Evolutionary conservation across 441 rosid genomes (phyloP).

Genomic region (Caryocar brasiliense): DNA sequence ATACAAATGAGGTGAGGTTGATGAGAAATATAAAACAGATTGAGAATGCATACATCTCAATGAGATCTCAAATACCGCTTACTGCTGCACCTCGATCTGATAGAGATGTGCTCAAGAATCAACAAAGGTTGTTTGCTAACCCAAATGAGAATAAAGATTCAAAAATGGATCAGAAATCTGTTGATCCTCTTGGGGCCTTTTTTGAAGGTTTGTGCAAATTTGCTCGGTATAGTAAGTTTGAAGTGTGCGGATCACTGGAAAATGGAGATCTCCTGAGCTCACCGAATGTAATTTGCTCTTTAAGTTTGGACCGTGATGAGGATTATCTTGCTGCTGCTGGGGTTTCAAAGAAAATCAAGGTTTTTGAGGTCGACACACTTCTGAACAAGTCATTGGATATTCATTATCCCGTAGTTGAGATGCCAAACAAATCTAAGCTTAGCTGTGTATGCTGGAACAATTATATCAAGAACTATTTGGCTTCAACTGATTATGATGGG

Average conservation of each 20-base stretch:
- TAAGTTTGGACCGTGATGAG: constrained; percentile 72
- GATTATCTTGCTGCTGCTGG: constrained; percentile 85
- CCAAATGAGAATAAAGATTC: constrained; percentile 23
- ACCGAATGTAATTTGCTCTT: constrained; percentile 64
- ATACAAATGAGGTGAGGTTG: constrained; percentile 33
- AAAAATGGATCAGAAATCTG: constrained; percentile 22
- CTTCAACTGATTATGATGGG: constrained; percentile 77
- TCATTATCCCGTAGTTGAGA: constrained; percentile 74
- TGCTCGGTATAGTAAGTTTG: constrained; percentile 56
- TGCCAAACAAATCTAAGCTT: constrained; percentile 62
- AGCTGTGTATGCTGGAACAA: constrained; percentile 79
- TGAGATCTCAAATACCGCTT: constrained; percentile 40
- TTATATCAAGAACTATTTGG: constrained; percentile 75
- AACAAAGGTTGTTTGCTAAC: constrained; percentile 23
- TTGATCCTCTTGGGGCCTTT: constrained; percentile 53
- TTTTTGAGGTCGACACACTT: constrained; percentile 59
- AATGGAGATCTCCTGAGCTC: constrained; percentile 56
- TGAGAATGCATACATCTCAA: constrained; percentile 64
- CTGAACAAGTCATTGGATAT: constrained; percentile 50
- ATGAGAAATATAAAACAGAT: constrained; percentile 48
- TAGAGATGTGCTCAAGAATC: constrained; percentile 32
- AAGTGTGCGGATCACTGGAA: constrained; percentile 54
- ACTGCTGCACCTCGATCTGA: constrained; percentile 26
- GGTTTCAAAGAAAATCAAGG: constrained; percentile 66
- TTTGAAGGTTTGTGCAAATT: constrained; percentile 69